Percentiles rank a stretch among this genome's conserved stretches.
Evolutionary conservation across 2,329 filamentous ascomycete species (phyloP).

Genomic region (Fusarium sp.): DNA sequence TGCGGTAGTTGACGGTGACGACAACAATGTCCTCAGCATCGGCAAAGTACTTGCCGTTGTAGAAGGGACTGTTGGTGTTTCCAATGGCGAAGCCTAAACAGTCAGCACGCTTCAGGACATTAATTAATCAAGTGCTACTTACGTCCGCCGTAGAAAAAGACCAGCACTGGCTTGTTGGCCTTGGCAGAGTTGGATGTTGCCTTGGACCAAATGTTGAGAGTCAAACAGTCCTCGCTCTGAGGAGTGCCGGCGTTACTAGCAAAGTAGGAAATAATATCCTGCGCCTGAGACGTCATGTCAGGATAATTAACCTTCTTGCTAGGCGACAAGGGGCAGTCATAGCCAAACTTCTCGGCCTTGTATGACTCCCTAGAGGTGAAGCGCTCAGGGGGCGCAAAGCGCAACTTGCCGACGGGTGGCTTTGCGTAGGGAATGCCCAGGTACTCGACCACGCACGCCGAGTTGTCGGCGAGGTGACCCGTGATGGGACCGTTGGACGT

Average conservation of each 20-base stretch:
- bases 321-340: slow-evolving; percentile 30
- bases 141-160: slow-evolving; percentile 39
- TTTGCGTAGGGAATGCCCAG: slow-evolving; percentile 54
- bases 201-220: slow-evolving; percentile 37
- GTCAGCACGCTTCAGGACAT: not conserved
- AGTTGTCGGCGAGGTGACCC: slow-evolving; percentile 46
- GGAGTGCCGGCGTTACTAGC: slow-evolving; percentile 26
- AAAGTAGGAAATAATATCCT: slow-evolving; percentile 34
- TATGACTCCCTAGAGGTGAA: slow-evolving; percentile 29
- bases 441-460: slow-evolving; percentile 49
- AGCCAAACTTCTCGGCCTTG: slow-evolving; percentile 23
- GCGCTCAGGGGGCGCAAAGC: slow-evolving; percentile 50
- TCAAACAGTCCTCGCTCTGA: slow-evolving; percentile 39
- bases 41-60: slow-evolving; percentile 56
- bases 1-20: slow-evolving; percentile 59
- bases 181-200: slow-evolving; percentile 19
- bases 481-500: slow-evolving; percentile 49
- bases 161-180: slow-evolving; percentile 32
- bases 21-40: slow-evolving; percentile 56
- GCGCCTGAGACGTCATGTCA: slow-evolving; percentile 30
- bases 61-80: slow-evolving; percentile 50
- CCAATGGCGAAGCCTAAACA: slow-evolving; percentile 49
- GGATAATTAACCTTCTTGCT: slow-evolving; percentile 34
- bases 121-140: not conserved
- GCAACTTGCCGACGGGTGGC: slow-evolving; percentile 49